A percentile compares a stretch with the other conserved stretches of the same genome.
Evolutionary conservation across 371 early-diverging fungal species (phyloP).

Genomic region (Mortierella sp.): DNA sequence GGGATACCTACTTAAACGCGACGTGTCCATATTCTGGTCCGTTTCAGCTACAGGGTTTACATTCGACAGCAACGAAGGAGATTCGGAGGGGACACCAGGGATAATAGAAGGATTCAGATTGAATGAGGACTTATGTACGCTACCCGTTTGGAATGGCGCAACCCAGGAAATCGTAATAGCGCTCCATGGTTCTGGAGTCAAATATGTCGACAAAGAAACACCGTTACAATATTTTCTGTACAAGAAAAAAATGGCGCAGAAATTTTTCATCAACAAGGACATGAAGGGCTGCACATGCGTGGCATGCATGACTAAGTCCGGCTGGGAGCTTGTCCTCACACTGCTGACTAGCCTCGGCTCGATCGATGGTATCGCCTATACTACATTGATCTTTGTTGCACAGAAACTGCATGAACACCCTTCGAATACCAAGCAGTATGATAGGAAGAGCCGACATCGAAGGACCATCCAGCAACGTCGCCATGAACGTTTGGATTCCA

Average conservation of each 20-base stretch:
- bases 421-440: too few species aligned
- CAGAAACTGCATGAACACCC: background rate
- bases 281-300: background rate
- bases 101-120: background rate
- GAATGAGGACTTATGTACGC: background rate
- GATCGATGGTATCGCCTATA: background rate
- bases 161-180: background rate
- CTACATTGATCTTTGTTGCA: background rate
- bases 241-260: background rate
- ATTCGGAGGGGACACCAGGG: background rate
- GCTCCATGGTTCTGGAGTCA: background rate
- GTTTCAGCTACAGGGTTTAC: background rate
- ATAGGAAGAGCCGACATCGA: too few species aligned
- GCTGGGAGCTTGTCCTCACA: background rate
- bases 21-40: background rate
- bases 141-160: background rate
- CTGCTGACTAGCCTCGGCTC: background rate
- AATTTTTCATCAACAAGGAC: background rate
- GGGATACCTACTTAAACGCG: background rate
- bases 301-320: background rate
- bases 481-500: too few species aligned
- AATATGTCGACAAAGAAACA: background rate
- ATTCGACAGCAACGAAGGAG: background rate
- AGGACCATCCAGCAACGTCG: too few species aligned
- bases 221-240: background rate